A percentile compares a stretch with the other conserved stretches of the same genome.
These are phyloP conservation scores for Raffaelea albimanens DNA, from an alignment of 2,329 filamentous ascomycete species.

Conservation along the genomic window DNA sequence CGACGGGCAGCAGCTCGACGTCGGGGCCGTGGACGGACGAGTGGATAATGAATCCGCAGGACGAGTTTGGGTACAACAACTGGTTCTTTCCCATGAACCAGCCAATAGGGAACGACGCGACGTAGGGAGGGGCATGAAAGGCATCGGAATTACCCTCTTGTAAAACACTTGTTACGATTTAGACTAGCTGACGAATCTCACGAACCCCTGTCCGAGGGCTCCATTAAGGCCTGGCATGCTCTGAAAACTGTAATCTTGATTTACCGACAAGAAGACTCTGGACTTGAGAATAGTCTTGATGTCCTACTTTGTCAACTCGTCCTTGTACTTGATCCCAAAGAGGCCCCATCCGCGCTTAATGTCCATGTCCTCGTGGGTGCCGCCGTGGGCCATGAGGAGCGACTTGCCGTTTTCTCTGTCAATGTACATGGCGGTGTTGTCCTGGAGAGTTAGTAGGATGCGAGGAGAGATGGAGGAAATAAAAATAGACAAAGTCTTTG, in stretches of 20 bases:
- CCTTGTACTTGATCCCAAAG: constrained; percentile 5
- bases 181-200: no score
- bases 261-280: no score
- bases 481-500: no score
- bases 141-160: neutral
- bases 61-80: constrained; percentile 8
- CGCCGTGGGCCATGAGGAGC: constrained; percentile 3
- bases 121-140: neutral
- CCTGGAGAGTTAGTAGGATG: neutral
- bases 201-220: no score
- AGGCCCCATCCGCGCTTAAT: constrained; percentile 1
- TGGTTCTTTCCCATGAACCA: constrained; percentile 13
- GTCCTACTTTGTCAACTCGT: neutral
- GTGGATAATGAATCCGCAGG: constrained; percentile 7
- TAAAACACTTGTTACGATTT: no score
- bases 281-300: no score
- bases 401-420: neutral
- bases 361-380: constrained; percentile 5
- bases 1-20: neutral
- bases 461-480: neutral
- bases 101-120: constrained; percentile 1
- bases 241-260: no score
- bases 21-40: constrained; percentile 6
- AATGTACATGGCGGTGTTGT: constrained; percentile 8
- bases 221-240: no score